Percentiles rank a stretch among this genome's conserved stretches.
Evolutionary conservation across 768 basidiomycete species (phyloP).

Genomic region (Leccinellum luteum): DNA sequence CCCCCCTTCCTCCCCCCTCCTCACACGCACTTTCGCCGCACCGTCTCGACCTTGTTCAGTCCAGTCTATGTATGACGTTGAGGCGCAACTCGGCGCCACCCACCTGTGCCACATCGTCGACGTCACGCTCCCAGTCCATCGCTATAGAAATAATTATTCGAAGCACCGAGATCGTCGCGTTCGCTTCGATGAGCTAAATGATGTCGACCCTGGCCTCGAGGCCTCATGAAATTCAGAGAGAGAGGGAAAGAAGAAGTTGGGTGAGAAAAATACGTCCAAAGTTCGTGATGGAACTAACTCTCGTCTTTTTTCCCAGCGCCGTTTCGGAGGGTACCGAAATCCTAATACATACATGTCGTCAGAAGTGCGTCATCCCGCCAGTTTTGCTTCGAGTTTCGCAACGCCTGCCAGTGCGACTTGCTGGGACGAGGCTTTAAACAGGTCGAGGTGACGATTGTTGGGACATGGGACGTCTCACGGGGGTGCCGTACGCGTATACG

Average conservation of each 20-base stretch:
- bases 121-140: neutral
- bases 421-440: neutral
- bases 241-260: neutral
- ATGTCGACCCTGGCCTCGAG: neutral
- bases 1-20: neutral
- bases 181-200: no score
- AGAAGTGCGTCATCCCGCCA: neutral
- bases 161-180: neutral
- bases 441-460: neutral
- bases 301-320: neutral
- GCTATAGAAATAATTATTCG: neutral
- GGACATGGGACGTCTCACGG: neutral
- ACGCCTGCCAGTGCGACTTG: neutral
- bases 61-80: neutral
- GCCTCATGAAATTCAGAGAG: neutral
- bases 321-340: neutral
- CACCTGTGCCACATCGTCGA: no score
- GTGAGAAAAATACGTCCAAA: neutral
- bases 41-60: neutral
- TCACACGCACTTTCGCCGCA: neutral
- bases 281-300: neutral
- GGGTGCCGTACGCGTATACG: neutral
- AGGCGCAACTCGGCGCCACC: neutral
- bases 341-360: neutral
- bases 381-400: neutral